A percentile compares a stretch with the other conserved stretches of the same genome.
Conservation (phyloP, 73 alveolate species). For the Stentor coeruleus region DNA sequence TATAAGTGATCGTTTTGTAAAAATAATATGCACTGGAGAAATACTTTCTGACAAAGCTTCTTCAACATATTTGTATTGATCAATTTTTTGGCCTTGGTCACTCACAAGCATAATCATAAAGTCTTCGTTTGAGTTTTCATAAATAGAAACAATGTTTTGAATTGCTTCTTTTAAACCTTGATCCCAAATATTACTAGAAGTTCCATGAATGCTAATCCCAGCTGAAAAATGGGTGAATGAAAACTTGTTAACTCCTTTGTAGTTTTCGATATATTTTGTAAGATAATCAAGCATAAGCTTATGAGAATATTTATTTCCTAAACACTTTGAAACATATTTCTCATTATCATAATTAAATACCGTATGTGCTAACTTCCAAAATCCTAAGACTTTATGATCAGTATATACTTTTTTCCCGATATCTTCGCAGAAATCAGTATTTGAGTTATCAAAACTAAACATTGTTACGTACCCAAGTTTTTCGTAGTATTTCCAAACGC, state of each 20-base stretch:
- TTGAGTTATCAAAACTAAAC: not conserved
- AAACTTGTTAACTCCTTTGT: not conserved
- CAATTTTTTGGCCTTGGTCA: not conserved
- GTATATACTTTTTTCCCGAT: not conserved
- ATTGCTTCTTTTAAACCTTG: not conserved
- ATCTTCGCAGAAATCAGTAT: not conserved
- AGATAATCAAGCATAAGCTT: constrained; percentile 2
- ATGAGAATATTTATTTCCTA: not conserved
- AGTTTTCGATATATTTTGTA: not conserved
- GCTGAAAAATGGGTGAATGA: not conserved
- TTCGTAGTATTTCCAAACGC: not conserved
- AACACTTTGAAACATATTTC: not conserved
- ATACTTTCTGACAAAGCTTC: not conserved
- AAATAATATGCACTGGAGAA: not conserved
- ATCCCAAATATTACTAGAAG: not conserved
- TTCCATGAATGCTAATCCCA: not conserved
- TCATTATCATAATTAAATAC: not conserved
- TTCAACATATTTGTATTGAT: not conserved
- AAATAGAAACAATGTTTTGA: not conserved
- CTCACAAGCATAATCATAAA: not conserved
- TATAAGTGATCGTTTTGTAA: not conserved
- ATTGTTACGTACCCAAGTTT: not conserved
- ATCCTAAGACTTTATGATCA: not conserved
- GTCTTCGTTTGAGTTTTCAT: not conserved
- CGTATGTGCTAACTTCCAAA: not conserved